These are phyloP conservation scores for Kazachstania psychrophila DNA, from an alignment of 805 yeast species.

Conservation along the genomic window DNA sequence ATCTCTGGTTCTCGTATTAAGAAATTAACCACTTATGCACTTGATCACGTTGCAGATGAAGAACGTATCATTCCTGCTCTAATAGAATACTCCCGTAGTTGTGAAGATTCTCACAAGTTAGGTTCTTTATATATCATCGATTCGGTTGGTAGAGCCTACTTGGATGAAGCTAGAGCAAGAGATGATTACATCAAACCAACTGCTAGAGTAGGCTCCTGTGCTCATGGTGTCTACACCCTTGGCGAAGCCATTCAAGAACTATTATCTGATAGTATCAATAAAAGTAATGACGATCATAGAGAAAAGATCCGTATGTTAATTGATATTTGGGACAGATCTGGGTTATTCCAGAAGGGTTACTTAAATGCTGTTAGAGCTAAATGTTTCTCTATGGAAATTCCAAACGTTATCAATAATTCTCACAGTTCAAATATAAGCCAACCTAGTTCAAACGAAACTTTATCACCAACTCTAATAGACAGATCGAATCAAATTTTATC, in stretches of 20 bases:
- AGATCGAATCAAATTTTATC: conserved; percentile 25
- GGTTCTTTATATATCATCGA: conserved; percentile 89
- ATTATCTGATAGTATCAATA: conserved; percentile 52
- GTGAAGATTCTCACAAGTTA: conserved; percentile 74
- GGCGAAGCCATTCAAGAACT: conserved; percentile 55
- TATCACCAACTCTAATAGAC: conserved; percentile 35
- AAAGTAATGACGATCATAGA: conserved; percentile 46
- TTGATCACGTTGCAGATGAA: conserved; percentile 46
- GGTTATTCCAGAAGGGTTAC: conserved; percentile 55
- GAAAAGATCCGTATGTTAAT: conserved; percentile 76
- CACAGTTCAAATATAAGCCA: conserved; percentile 16
- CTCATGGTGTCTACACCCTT: conserved; percentile 60
- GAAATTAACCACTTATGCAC: conserved; percentile 69
- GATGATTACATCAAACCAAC: conserved; percentile 38
- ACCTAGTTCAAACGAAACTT: conserved; percentile 44
- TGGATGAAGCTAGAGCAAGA: conserved; percentile 59
- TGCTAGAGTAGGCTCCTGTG: conserved; percentile 62
- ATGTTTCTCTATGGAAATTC: conserved; percentile 35
- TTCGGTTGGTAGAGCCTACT: conserved; percentile 78
- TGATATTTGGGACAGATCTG: conserved; percentile 86
- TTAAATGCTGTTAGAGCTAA: conserved; percentile 49
- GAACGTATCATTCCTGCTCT: conserved; percentile 21
- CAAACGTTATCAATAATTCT: conserved; percentile 32
- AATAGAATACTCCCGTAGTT: conserved; percentile 48
- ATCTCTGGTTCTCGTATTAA: conserved; percentile 94